Evolutionary conservation across 2,329 filamentous ascomycete genomes (phyloP), one percentile per base, ranked within the genome.

Genomic region (Thielaviopsis populi): DNA sequence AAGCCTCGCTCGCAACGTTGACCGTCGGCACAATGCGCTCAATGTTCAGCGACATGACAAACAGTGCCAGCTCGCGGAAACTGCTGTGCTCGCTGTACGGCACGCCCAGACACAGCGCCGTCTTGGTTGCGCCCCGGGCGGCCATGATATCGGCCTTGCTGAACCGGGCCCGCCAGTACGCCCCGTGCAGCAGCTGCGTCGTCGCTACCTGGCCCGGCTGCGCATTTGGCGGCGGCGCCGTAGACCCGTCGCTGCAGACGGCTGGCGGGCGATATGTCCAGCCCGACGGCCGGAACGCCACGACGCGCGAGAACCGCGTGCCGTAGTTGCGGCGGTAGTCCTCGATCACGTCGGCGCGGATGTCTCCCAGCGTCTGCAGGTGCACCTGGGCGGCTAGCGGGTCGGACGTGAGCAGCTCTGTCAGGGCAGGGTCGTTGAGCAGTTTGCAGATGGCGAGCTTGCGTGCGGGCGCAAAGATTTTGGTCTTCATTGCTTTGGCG

Each of bases 31-130:
- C 87, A 6, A 99, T 83, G 74, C 86, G 89, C 68, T 92, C 91
- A 68, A 99, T 95, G 64, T 88, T 78, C 72, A 99, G 73, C 22
- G 86, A 83, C 79, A 94, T 94, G 69, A 92, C 83, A 71, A 99
- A 99, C 81, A 97, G 86, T 0, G 90, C 92, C 71, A 99, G 74
- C 77, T 99, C 94, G 48, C 92, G 81, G 71, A 99, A 99, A 67
- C 89, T 95, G 73, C 88, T 94, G 73, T 99, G 94, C 75, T 99
- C 94, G 61, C 87, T 91, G 72, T 99, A 99, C 1, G 94, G 94
- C 1, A 97, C 94, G 0, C 90, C 91, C 69, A 95, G 96, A 72
- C 91, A 96, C 72, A 87, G 86, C 43, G 88, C 88, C 69, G 92
- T 86, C 59, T 81, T 81, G 2, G 88, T 91, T 74, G 88, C 91